phyloP scores from a whole-genome alignment of 2,329 filamentous ascomycete genomes.

The Colletotrichum aenigma region DNA sequence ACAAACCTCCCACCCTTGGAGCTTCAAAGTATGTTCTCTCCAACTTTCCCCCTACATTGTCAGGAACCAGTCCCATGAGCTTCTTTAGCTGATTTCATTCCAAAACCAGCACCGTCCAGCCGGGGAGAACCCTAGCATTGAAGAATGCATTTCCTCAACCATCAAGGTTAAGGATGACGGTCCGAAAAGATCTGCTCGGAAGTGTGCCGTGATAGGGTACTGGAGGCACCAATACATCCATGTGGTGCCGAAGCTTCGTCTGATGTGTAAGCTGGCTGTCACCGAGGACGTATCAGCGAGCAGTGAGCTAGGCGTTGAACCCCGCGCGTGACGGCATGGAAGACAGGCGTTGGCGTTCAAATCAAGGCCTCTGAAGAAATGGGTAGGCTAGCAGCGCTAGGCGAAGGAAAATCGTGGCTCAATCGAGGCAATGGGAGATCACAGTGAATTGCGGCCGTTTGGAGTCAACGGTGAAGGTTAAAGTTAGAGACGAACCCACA shows the following conservation, averaged over 20 bases:
- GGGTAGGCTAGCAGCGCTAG: accelerated
- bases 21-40: accelerated
- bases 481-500: neutral
- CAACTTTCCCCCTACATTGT: neutral
- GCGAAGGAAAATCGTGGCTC: accelerated
- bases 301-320: neutral
- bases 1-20: neutral
- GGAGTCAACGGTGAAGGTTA: neutral
- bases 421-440: neutral
- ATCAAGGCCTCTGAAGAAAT: accelerated
- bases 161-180: neutral
- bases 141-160: neutral
- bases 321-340: neutral
- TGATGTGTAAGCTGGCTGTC: neutral
- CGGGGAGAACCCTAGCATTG: neutral
- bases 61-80: neutral
- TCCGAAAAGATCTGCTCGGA: neutral
- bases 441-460: neutral
- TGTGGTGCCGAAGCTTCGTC: conserved; percentile 4
- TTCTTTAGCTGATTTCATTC: neutral
- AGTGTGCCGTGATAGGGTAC: neutral
- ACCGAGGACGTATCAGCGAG: conserved; percentile 1
- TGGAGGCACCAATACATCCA: neutral
- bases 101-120: neutral
- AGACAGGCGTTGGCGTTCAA: neutral